Evolutionary conservation across 2,329 filamentous ascomycete genomes (phyloP).

Genomic region (Diaporthe sp.): DNA sequence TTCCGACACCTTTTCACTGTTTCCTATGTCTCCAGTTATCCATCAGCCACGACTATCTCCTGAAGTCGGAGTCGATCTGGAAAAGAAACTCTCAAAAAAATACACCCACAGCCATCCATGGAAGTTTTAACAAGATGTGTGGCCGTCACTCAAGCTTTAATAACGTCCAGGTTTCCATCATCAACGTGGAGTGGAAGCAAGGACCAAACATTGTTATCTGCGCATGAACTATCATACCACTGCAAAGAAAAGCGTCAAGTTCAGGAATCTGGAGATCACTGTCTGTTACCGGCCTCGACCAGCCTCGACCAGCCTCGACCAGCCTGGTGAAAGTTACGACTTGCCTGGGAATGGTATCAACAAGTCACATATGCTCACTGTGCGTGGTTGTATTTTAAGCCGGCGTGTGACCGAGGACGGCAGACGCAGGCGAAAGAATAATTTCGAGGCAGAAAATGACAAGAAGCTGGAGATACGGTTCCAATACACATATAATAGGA

Average conservation of each 20-base stretch:
- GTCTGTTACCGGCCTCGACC: background rate
- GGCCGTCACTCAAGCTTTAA: background rate
- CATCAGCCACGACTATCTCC: background rate
- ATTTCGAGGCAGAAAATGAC: background rate
- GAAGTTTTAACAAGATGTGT: background rate
- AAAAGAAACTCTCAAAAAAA: background rate
- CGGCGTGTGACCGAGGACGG: background rate
- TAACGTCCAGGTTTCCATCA: background rate
- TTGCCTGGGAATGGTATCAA: background rate
- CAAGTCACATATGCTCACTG: background rate
- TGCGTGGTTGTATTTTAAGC: background rate
- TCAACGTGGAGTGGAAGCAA: background rate
- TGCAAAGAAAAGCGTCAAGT: background rate
- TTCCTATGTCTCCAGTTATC: background rate
- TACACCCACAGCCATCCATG: background rate
- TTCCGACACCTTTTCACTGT: background rate
- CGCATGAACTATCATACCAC: background rate
- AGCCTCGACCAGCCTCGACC: background rate
- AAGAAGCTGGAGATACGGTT: background rate
- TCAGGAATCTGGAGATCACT: background rate
- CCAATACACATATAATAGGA: background rate
- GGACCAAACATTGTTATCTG: background rate
- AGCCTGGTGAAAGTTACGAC: background rate
- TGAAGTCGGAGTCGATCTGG: background rate
- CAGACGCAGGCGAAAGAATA: accelerated